Base-by-base conservation (phyloP, 495 filamentous ascomycete genomes). In the Pseudotulostoma volvatum region DNA sequence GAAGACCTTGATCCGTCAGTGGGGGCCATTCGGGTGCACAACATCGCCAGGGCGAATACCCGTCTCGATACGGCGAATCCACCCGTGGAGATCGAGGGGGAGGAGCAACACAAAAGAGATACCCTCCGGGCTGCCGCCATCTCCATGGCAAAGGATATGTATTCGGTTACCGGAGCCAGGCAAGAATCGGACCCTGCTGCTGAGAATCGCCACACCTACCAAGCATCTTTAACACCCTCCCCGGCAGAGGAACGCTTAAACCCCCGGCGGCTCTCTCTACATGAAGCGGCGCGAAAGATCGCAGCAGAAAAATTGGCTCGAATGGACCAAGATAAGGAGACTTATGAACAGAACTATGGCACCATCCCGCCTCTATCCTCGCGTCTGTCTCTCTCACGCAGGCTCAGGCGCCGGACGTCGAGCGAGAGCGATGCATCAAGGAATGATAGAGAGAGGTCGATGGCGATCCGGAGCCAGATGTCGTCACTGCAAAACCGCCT, bases 61-160 rank as follows among this genome's bases (percentile, higher is more conserved):
- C 73, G 73, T 20, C 76, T 93, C 66, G 88, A 76, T 45, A 84
- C 79, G 1, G 76, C 81, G 2, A 60, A 74, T 34, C 85, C 85
- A 9, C 81, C 79, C 0, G 73, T 90, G 4, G 61, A 72, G 21
- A 58, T 64, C 4, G 84, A 92, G 49, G 50, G 75, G 0, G 78
- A 92, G 25, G 86, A 92, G 44, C 64, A 76, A 53, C 76, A 71
- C 32, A 73, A 68, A 37, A 64, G 72, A 23, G 77, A 81, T 50
- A 74, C 76, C 4, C 57, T 93, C 0, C 80, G 74, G 42, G 84
- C 84, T 14, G 84, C 85, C 13, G 81, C 86, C 3, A 57, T 93
- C 1, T 81, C 77, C 3, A 93, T 93, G 84, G 84, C 86, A 17
- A 83, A 74, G 54, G 69, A 79, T 41, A 84, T 93, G 79, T 92